Percentiles rank a stretch among this genome's conserved stretches.
Evolutionary conservation across 2,329 filamentous ascomycete species (phyloP).

Genomic region (Aspergillus sp.): DNA sequence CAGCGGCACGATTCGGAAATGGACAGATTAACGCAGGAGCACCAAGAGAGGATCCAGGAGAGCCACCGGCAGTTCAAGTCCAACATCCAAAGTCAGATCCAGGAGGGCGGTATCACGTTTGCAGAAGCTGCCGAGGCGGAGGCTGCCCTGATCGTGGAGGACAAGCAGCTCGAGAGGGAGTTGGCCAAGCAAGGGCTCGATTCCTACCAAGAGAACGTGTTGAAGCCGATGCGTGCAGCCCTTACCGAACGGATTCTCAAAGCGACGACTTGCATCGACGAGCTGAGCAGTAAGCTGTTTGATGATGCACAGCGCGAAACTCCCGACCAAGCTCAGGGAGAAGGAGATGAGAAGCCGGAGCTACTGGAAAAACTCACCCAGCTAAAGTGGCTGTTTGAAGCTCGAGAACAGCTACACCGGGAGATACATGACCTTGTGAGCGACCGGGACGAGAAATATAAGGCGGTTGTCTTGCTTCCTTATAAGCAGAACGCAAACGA

Average conservation of each 20-base stretch:
- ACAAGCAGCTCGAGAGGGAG: slow-evolving; percentile 61
- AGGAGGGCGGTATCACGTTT: slow-evolving; percentile 68
- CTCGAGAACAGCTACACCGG: slow-evolving; percentile 76
- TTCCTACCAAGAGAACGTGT: slow-evolving; percentile 68
- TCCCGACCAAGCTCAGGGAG: slow-evolving; percentile 81
- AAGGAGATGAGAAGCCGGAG: slow-evolving; percentile 91
- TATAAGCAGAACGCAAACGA: slow-evolving; percentile 65
- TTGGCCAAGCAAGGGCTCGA: slow-evolving; percentile 73
- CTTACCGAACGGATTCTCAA: slow-evolving; percentile 65
- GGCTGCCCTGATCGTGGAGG: slow-evolving; percentile 60
- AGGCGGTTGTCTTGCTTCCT: slow-evolving; percentile 70
- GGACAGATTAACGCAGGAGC: slow-evolving; percentile 45
- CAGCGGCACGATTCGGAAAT: slow-evolving; percentile 40
- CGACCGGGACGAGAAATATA: slow-evolving; percentile 78
- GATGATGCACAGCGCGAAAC: slow-evolving; percentile 58
- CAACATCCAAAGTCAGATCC: slow-evolving; percentile 71
- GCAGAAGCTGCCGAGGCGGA: slow-evolving; percentile 75
- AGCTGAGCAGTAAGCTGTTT: slow-evolving; percentile 62
- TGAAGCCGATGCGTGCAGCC: slow-evolving; percentile 74
- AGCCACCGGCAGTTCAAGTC: slow-evolving; percentile 58
- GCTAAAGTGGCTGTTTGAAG: slow-evolving; percentile 94
- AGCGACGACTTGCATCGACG: slow-evolving; percentile 67
- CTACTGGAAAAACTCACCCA: slow-evolving; percentile 88
- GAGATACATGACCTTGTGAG: slow-evolving; percentile 76
- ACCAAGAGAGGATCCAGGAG: slow-evolving; percentile 44